Evolutionary conservation across 108 stramenopile species (phyloP).

Genomic region (Fistulifera pelliculosa): DNA sequence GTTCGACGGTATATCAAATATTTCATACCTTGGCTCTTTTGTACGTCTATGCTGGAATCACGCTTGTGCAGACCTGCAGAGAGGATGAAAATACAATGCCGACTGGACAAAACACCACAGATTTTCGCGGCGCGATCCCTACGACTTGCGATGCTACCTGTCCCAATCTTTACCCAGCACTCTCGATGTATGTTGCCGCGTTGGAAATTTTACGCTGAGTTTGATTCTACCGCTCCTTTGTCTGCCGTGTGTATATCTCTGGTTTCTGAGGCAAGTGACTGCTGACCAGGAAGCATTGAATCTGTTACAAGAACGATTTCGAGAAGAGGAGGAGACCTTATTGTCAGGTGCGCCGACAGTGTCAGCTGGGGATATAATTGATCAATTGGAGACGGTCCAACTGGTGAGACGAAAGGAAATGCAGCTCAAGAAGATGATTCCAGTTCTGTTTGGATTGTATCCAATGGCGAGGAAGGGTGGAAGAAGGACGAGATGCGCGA

Average conservation of each 20-base stretch:
- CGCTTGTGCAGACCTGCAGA: constrained; percentile 38
- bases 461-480: not conserved
- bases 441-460: not conserved
- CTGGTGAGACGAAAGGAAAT: constrained; percentile 14
- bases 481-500: not conserved
- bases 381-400: constrained; percentile 35
- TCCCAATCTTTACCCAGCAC: constrained; percentile 38
- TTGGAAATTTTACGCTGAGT: constrained; percentile 46
- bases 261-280: constrained; percentile 42
- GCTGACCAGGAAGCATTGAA: constrained; percentile 33
- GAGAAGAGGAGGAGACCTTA: constrained; percentile 26
- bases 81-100: constrained; percentile 17
- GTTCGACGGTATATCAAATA: too few relatives aligned
- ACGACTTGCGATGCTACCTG: constrained; percentile 46
- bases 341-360: constrained; percentile 25
- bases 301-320: constrained; percentile 36
- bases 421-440: not conserved
- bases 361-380: constrained; percentile 33
- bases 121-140: too few relatives aligned
- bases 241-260: constrained; percentile 60
- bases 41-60: constrained; percentile 49
- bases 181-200: constrained; percentile 32
- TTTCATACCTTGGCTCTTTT: constrained; percentile 52
- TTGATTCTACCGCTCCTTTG: constrained; percentile 55
- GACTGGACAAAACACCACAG: not conserved